Evolutionary conservation across 148 eudicot genomes (phyloP).

Genomic region (Rhododendron kiyosumense): DNA sequence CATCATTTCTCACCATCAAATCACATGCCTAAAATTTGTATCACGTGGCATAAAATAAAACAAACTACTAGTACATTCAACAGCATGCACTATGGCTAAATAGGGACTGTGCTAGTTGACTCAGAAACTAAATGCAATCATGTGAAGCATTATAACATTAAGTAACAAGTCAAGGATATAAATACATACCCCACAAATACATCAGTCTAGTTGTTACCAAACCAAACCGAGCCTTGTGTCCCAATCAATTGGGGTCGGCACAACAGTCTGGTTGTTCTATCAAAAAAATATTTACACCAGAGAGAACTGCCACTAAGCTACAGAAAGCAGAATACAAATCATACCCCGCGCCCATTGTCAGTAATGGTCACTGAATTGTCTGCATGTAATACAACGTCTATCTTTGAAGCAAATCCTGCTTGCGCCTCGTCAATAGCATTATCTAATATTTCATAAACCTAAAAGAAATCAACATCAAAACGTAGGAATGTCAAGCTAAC

Average conservation of each 20-base stretch:
- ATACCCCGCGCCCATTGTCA: slow-evolving; percentile 99
- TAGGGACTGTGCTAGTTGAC: background rate
- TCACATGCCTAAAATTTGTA: background rate
- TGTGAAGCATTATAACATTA: background rate
- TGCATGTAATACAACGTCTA: slow-evolving; percentile 60
- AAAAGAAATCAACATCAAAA: slow-evolving; percentile 15
- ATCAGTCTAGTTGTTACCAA: background rate
- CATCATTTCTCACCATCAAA: background rate
- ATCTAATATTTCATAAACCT: slow-evolving; percentile 96
- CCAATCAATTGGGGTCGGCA: too few species aligned
- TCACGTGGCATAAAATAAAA: too few species aligned
- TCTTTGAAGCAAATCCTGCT: slow-evolving; percentile 90
- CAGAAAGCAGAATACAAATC: slow-evolving; percentile 17
- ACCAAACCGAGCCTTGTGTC: too few species aligned
- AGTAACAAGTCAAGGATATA: background rate
- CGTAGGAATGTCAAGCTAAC: background rate
- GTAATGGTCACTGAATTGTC: slow-evolving; percentile 86
- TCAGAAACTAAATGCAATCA: background rate
- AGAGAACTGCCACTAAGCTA: background rate
- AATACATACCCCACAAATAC: background rate
- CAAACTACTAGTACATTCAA: background rate
- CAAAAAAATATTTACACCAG: background rate
- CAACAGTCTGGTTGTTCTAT: background rate
- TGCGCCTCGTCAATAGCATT: slow-evolving; percentile 96
- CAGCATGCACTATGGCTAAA: background rate